phyloP scores from a whole-genome alignment of 139 green algal species.

The Bryopsis sp. region DNA sequence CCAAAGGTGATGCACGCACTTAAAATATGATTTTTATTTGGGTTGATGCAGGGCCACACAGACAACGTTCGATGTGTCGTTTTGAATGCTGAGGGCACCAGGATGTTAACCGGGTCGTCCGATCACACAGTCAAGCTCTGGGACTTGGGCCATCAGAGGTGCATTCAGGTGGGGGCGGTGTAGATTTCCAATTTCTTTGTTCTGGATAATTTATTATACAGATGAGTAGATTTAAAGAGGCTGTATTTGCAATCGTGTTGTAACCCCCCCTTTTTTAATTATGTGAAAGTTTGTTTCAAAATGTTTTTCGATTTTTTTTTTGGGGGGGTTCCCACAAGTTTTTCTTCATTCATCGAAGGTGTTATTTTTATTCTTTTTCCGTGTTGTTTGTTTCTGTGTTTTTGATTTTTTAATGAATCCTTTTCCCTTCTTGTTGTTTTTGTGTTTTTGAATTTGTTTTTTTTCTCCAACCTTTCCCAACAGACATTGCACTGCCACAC shows the following conservation, averaged over 20 bases:
- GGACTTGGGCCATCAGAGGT: constrained; percentile 82
- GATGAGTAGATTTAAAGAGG: not conserved
- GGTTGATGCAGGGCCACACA: constrained; percentile 51
- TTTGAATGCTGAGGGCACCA: constrained; percentile 52
- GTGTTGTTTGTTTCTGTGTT: not conserved
- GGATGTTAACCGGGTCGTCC: constrained; percentile 59
- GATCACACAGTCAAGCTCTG: constrained; percentile 84
- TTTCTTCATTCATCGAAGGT: not conserved
- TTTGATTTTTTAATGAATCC: not conserved
- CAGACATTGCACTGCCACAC: constrained; percentile 51
- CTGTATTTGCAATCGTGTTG: too few species aligned
- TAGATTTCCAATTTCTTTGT: too few species aligned
- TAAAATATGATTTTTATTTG: not conserved
- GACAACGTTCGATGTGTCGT: constrained; percentile 65
- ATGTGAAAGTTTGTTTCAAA: not conserved
- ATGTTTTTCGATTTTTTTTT: not conserved
- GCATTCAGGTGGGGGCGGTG: constrained; percentile 46
- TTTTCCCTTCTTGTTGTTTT: not conserved
- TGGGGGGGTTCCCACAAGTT: too few species aligned
- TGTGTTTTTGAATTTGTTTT: not conserved
- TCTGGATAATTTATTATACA: constrained; percentile 11
- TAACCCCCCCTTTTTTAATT: too few species aligned
- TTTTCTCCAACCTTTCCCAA: too few species aligned
- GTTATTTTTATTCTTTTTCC: not conserved
- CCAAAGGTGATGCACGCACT: not conserved